phyloP scores from a whole-genome alignment of 2,329 filamentous ascomycete genomes.

The Fusarium sp. region DNA sequence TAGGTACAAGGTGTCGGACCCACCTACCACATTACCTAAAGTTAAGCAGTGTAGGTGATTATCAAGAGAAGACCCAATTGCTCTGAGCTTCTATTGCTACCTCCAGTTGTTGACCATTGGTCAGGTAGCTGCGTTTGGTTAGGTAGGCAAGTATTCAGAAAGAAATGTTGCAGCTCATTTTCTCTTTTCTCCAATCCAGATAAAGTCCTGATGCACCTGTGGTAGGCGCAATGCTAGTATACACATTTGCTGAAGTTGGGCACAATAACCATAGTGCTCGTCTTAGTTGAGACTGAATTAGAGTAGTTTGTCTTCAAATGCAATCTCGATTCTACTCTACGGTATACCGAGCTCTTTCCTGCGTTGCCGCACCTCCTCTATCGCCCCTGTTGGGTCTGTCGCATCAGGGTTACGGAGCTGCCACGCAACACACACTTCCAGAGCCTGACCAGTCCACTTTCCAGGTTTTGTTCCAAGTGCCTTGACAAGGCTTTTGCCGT shows the following conservation, averaged over 20 bases:
- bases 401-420: conserved; percentile 82
- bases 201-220: background rate
- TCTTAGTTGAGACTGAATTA: background rate
- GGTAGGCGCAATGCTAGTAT: background rate
- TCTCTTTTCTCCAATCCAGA: background rate
- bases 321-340: background rate
- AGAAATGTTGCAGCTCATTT: background rate
- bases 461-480: conserved; percentile 77
- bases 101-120: background rate
- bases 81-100: background rate
- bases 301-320: background rate
- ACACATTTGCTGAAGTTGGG: background rate
- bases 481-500: conserved; percentile 78
- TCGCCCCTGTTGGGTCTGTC: conserved; percentile 67
- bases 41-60: background rate
- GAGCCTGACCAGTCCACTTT: conserved; percentile 83
- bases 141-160: background rate
- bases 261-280: background rate
- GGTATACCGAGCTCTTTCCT: conserved; percentile 63
- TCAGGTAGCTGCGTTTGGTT: background rate
- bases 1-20: background rate
- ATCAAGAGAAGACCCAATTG: background rate
- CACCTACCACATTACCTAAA: background rate
- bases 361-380: conserved; percentile 67
- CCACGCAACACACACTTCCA: conserved; percentile 87